phyloP scores from a whole-genome alignment of 352 stramenopile genomes.

The Phytopythium ostracodes region DNA sequence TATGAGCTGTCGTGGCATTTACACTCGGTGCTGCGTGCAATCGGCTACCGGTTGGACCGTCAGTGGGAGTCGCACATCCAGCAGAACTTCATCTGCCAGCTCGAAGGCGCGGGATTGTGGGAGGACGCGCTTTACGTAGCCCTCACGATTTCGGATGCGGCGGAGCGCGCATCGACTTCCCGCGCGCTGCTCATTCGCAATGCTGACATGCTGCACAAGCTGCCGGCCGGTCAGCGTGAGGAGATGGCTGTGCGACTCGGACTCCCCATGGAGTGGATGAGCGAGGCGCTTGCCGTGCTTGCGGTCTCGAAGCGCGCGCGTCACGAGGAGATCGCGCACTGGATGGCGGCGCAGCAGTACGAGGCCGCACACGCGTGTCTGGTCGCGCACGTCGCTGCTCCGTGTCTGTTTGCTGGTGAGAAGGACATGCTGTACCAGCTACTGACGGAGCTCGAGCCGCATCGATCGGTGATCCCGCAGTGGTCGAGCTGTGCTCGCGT shows the following conservation, averaged over 20 bases:
- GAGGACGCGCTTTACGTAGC: constrained; percentile 76
- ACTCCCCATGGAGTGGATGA: constrained; percentile 63
- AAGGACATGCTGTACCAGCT: constrained; percentile 51
- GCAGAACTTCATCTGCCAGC: constrained; percentile 77
- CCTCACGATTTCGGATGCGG: constrained; percentile 59
- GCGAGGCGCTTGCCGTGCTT: constrained; percentile 59
- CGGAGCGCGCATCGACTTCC: constrained; percentile 53
- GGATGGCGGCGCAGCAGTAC: constrained; percentile 55
- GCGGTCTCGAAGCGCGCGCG: constrained; percentile 40
- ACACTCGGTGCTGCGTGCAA: constrained; percentile 59
- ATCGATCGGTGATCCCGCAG: constrained; percentile 45
- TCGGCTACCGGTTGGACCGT: constrained; percentile 70
- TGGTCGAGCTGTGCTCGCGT: constrained; percentile 53
- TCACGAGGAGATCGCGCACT: constrained; percentile 70
- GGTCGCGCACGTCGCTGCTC: constrained; percentile 49
- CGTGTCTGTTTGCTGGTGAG: constrained; percentile 60
- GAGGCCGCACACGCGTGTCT: constrained; percentile 63
- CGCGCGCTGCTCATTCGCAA: constrained; percentile 66
- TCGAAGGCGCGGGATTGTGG: constrained; percentile 62
- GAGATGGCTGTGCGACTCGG: constrained; percentile 43
- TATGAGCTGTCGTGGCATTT: constrained; percentile 82
- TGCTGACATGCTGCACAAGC: constrained; percentile 39
- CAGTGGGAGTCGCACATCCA: constrained; percentile 79
- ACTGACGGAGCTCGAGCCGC: constrained; percentile 54
- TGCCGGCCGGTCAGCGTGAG: constrained; percentile 32